A percentile compares a stretch with the other conserved stretches of the same genome.
phyloP scores from a whole-genome alignment of 2,329 filamentous ascomycete genomes.

The Macrophomina phaseolina region DNA sequence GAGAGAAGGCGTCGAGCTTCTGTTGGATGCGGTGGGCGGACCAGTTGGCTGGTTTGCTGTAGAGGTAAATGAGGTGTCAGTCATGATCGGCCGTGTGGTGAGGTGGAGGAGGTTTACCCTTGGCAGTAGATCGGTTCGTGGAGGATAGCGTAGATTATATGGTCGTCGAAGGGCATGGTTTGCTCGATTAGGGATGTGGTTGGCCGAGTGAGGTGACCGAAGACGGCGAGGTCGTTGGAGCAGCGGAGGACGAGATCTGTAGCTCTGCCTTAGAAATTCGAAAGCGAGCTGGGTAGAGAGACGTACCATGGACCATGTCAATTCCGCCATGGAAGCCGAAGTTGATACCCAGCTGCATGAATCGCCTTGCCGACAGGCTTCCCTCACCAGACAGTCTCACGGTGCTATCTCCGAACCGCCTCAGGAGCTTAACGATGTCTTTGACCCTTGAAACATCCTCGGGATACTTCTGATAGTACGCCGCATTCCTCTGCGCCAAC shows the following conservation, averaged over 20 bases:
- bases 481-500: conserved; percentile 72
- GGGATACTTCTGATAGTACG: conserved; percentile 85
- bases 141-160: conserved; percentile 82
- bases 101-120: conserved; percentile 55
- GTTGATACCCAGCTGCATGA: conserved; percentile 77
- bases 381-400: conserved; percentile 76
- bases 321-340: conserved; percentile 83
- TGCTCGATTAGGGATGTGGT: conserved; percentile 73
- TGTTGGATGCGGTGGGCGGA: conserved; percentile 70
- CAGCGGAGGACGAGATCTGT: conserved; percentile 70
- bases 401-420: conserved; percentile 59
- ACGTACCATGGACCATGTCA: conserved; percentile 69
- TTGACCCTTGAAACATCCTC: conserved; percentile 75
- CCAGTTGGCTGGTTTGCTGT: conserved; percentile 59
- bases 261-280: neutral
- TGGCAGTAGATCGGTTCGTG: conserved; percentile 90
- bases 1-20: conserved; percentile 54
- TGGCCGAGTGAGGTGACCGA: conserved; percentile 75
- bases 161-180: conserved; percentile 72
- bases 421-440: conserved; percentile 69
- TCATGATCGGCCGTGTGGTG: conserved; percentile 32
- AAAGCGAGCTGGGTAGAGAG: neutral
- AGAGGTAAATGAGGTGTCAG: neutral
- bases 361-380: conserved; percentile 71
- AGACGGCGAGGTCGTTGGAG: conserved; percentile 73